Conservation (phyloP, 2,329 filamentous ascomycete species). For the Tolypocladium ophioglossoides region DNA sequence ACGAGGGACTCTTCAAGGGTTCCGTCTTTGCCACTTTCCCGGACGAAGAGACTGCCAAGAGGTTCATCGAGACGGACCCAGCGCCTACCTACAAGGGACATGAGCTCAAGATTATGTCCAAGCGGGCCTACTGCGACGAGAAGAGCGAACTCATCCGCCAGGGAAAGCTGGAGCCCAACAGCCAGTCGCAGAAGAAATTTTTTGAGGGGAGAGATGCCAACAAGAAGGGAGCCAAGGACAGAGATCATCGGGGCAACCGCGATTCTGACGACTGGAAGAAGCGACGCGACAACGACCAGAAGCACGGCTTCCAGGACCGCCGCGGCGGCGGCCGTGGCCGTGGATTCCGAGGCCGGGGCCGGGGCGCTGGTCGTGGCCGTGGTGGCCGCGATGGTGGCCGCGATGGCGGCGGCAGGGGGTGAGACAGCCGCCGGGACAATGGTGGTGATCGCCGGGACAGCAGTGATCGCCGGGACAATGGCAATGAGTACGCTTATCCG, state of each 20-base stretch:
- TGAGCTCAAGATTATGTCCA: constrained; percentile 73
- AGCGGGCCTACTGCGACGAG: constrained; percentile 75
- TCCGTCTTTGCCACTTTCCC: constrained; percentile 93
- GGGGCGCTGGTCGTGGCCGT: constrained; percentile 28
- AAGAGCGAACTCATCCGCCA: constrained; percentile 63
- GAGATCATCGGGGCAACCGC: constrained; percentile 26
- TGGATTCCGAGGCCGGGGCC: constrained; percentile 28
- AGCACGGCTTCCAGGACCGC: constrained; percentile 44
- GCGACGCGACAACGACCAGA: constrained; percentile 51
- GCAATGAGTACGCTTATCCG: constrained; percentile 19
- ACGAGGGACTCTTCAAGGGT: constrained; percentile 76
- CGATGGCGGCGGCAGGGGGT: constrained; percentile 20
- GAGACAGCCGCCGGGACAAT: constrained; percentile 15
- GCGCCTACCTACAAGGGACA: constrained; percentile 77
- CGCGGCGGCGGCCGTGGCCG: constrained; percentile 31
- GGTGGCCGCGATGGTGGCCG: constrained; percentile 22
- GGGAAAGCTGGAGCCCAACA: constrained; percentile 55
- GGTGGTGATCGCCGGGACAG: constrained; percentile 17
- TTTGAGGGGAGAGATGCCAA: constrained; percentile 35
- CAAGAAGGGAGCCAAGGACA: constrained; percentile 18
- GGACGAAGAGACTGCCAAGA: constrained; percentile 64
- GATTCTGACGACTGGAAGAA: constrained; percentile 53
- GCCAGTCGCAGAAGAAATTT: constrained; percentile 30
- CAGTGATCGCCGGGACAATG: constrained; percentile 12
- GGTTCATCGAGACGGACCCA: constrained; percentile 70